Base-by-base conservation (phyloP, 495 filamentous ascomycete species). In the Aspergillus ellipticus region DNA sequence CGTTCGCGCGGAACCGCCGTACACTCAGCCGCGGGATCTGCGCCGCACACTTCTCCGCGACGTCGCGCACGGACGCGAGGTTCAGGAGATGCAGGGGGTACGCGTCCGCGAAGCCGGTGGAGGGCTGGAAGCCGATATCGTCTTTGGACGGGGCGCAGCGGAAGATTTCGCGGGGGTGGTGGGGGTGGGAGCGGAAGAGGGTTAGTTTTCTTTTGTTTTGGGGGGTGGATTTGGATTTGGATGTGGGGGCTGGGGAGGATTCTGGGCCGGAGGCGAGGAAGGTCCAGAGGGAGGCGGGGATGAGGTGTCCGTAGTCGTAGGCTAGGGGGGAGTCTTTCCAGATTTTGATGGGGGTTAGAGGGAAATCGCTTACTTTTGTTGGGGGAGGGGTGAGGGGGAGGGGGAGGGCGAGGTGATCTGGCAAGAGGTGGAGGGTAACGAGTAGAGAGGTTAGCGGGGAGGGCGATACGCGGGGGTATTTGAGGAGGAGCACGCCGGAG, bases 1-100 rank as follows among this genome's bases (percentile, higher is more conserved):
- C 84, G 61, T 96, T 97, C 8, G 92, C 83, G 33, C 93, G 83
- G 71, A 96, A 96, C 4, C 90, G 84, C 2, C 79, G 63, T 3
- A 86, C 81, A 39, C 85, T 85, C 11, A 96, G 76, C 41, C 78
- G 76, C 0, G 79, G 81, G 26, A 90, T 81, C 28, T 81, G 76
- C 7, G 67, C 59, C 26, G 74, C 74, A 21, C 91, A 79, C 19
- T 66, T 63, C 1, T 55, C 51, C 41, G 74, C 81, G 7, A 86
- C 69, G 52, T 91, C 83, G 6, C 81, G 82, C 22, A 95, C 78
- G 58, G 86, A 92, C 41, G 85, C 76, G 9, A 96, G 73, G 57
- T 84, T 93, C 31, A 95, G 69, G 7, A 96, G 67, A 62, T 96
- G 89, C 26, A 97, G 72, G 4, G 93, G 91, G 67, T 94, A 97